phyloP scores from a whole-genome alignment of 495 filamentous ascomycete species.

The Xylaria grammica region DNA sequence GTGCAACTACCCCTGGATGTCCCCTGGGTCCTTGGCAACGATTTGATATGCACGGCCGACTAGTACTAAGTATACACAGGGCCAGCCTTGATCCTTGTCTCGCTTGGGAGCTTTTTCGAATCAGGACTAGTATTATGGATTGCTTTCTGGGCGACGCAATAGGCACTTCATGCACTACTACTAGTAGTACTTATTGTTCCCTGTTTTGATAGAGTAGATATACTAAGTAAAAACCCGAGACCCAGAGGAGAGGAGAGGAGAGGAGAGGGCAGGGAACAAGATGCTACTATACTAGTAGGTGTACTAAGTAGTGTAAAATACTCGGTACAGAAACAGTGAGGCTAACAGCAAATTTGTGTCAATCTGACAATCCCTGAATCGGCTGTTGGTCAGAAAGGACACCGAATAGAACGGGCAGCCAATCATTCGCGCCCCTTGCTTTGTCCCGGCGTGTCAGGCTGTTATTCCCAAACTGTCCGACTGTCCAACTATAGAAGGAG shows the following conservation, averaged over 20 bases:
- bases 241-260: background rate
- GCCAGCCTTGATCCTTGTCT: slow-evolving; percentile 27
- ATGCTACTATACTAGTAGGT: too few species aligned
- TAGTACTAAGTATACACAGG: slow-evolving; percentile 18
- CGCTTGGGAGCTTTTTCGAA: slow-evolving; percentile 23
- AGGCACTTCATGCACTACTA: too few species aligned
- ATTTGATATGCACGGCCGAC: slow-evolving; percentile 32
- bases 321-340: background rate
- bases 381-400: background rate
- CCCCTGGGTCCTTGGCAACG: slow-evolving; percentile 22
- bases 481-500: background rate
- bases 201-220: too few species aligned
- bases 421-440: slow-evolving; percentile 18
- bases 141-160: background rate
- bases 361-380: slow-evolving; percentile 5
- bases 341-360: background rate
- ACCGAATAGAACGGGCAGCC: slow-evolving; percentile 1
- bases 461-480: background rate
- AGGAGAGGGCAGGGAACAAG: background rate
- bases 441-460: slow-evolving; percentile 3
- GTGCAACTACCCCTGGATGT: slow-evolving; percentile 28
- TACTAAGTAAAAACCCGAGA: slow-evolving; percentile 6
- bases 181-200: too few species aligned
- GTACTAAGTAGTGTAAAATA: too few species aligned
- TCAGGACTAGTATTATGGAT: slow-evolving; percentile 21